Percentiles rank a stretch among this genome's conserved stretches.
Evolutionary conservation across 2,329 filamentous ascomycete genomes (phyloP).

Genomic region (Trichoderma breve): DNA sequence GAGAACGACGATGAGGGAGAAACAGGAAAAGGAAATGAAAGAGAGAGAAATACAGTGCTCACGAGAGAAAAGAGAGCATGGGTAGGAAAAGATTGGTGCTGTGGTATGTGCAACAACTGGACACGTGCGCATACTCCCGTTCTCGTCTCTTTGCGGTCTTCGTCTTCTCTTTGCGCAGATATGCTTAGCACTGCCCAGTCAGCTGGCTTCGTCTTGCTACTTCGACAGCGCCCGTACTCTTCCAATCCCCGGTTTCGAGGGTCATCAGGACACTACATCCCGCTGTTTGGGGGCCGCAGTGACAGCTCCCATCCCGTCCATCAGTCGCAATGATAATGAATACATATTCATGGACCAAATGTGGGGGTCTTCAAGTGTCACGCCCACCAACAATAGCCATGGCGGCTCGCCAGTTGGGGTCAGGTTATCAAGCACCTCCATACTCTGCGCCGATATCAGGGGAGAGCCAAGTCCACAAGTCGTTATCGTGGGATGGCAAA

Average conservation of each 20-base stretch:
- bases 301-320: neutral
- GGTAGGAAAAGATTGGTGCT: neutral
- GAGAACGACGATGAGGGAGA: neutral
- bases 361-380: slow-evolving; percentile 8
- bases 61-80: neutral
- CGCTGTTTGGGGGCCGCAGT: slow-evolving; percentile 14
- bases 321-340: slow-evolving; percentile 1
- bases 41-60: neutral
- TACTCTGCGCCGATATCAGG: neutral
- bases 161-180: neutral
- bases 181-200: slow-evolving; percentile 2
- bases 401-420: neutral
- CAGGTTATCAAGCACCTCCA: neutral
- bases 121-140: neutral
- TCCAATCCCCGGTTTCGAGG: neutral
- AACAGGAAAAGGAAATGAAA: no score
- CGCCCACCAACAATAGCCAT: slow-evolving; percentile 15
- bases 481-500: neutral
- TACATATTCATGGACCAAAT: neutral
- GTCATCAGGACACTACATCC: slow-evolving; percentile 17
- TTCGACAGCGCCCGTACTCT: slow-evolving; percentile 5
- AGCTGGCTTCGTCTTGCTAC: slow-evolving; percentile 1
- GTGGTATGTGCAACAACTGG: neutral
- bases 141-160: neutral
- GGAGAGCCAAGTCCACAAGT: neutral